Evolutionary conservation across 2,329 filamentous ascomycete species (phyloP).

Genomic region (Phaeomoniella chlamydospora): DNA sequence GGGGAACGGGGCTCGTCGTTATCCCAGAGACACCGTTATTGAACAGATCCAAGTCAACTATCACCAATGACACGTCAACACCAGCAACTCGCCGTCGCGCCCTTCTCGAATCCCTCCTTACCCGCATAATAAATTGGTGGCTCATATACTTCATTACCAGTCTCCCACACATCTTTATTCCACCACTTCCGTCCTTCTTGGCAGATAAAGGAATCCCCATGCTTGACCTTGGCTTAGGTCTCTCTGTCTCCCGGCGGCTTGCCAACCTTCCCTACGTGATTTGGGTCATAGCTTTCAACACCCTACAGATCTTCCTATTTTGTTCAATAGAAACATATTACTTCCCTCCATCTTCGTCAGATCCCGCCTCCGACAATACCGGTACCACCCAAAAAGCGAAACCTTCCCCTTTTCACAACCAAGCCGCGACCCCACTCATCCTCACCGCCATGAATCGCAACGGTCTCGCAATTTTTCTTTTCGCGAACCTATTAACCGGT

Average conservation of each 20-base stretch:
- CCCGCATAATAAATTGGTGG: slow-evolving; percentile 3
- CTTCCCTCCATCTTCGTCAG: slow-evolving; percentile 40
- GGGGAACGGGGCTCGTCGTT: slow-evolving; percentile 66
- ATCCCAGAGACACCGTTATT: slow-evolving; percentile 39
- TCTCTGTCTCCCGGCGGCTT: slow-evolving; percentile 71
- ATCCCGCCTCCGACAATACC: not conserved
- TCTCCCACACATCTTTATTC: slow-evolving; percentile 1
- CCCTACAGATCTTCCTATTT: slow-evolving; percentile 64
- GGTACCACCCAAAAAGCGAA: not conserved
- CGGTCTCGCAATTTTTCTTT: slow-evolving; percentile 68
- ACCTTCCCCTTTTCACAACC: slow-evolving; percentile 32
- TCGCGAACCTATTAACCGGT: slow-evolving; percentile 82
- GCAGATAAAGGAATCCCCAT: slow-evolving; percentile 24
- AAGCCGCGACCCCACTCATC: slow-evolving; percentile 65
- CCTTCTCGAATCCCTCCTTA: slow-evolving; percentile 2
- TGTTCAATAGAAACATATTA: slow-evolving; percentile 62
- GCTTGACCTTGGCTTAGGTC: slow-evolving; percentile 54
- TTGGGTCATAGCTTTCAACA: slow-evolving; percentile 89
- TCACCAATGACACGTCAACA: not conserved
- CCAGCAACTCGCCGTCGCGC: slow-evolving; percentile 9
- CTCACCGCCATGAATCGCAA: slow-evolving; percentile 78
- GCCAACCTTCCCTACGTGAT: slow-evolving; percentile 89
- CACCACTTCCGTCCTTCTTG: slow-evolving; percentile 6
- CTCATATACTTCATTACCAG: slow-evolving; percentile 7
- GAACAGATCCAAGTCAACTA: not conserved